Percentiles rank a stretch among this genome's conserved stretches.
phyloP scores from a whole-genome alignment of 257 asterid species.

The Gentiana dahurica region DNA sequence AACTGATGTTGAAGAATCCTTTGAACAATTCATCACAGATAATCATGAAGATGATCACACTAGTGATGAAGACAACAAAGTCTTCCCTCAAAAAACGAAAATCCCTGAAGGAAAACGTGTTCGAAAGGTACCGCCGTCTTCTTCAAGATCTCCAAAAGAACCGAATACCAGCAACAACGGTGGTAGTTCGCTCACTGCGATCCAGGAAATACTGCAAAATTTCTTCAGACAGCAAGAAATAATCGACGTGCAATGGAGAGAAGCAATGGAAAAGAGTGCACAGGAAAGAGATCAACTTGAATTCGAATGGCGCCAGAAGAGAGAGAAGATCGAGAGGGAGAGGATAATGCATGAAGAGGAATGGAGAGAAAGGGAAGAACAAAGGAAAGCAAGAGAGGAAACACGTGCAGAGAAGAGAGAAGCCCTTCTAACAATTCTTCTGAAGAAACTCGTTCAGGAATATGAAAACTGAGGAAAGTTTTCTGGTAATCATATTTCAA shows the following conservation, averaged over 20 bases:
- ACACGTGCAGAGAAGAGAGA: conserved; percentile 67
- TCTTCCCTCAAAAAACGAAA: conserved; percentile 22
- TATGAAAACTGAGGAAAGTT: conserved; percentile 4
- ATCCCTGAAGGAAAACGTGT: conserved; percentile 19
- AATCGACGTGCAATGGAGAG: conserved; percentile 59
- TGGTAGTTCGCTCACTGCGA: conserved; percentile 8
- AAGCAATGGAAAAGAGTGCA: conserved; percentile 40
- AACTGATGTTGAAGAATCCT: conserved; percentile 21
- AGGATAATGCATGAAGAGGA: conserved; percentile 44
- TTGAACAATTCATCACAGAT: conserved; percentile 20
- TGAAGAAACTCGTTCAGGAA: conserved; percentile 44
- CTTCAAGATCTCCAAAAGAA: conserved; percentile 11
- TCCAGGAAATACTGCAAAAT: conserved; percentile 31
- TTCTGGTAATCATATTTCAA: no score
- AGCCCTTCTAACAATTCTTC: conserved; percentile 40
- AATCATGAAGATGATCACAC: conserved; percentile 22
- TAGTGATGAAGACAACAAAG: conserved; percentile 22
- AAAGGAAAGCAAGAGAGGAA: conserved; percentile 49
- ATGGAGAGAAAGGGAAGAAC: conserved; percentile 60
- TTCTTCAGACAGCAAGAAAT: conserved; percentile 50
- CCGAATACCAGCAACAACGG: conserved; percentile 9
- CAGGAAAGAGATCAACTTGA: conserved; percentile 43
- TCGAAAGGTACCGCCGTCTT: conserved; percentile 4
- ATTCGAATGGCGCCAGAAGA: conserved; percentile 49
- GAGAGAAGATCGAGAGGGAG: conserved; percentile 63